Evolutionary conservation across 2,329 filamentous ascomycete genomes (phyloP).

Genomic region (Fusarium sp.): DNA sequence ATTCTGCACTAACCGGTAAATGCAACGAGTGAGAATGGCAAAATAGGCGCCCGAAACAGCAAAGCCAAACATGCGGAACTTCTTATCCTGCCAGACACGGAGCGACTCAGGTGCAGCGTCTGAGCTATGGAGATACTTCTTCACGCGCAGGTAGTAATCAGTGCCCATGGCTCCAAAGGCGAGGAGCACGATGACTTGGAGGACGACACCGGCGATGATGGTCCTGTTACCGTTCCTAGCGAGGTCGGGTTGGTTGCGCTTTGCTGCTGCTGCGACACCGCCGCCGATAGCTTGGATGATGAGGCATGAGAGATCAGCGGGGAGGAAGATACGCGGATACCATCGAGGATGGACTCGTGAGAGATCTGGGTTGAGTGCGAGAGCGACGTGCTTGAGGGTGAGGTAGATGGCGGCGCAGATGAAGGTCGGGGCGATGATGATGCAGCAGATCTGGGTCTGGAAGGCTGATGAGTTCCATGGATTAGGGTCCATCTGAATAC

Average conservation of each 20-base stretch:
- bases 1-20: conserved; percentile 58
- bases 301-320: conserved; percentile 66
- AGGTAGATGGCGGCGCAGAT: conserved; percentile 72
- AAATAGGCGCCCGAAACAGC: conserved; percentile 57
- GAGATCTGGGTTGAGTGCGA: conserved; percentile 57
- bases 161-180: conserved; percentile 55
- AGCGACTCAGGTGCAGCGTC: conserved; percentile 45
- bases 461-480: conserved; percentile 65
- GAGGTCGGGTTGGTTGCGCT: conserved; percentile 50
- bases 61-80: conserved; percentile 55
- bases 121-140: conserved; percentile 48
- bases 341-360: conserved; percentile 62
- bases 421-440: conserved; percentile 68
- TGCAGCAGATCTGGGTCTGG: conserved; percentile 67
- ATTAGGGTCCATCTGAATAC: conserved; percentile 60
- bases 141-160: conserved; percentile 58
- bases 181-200: conserved; percentile 62
- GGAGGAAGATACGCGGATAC: conserved; percentile 68
- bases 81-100: conserved; percentile 54
- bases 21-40: conserved; percentile 60
- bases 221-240: conserved; percentile 58
- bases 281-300: conserved; percentile 68
- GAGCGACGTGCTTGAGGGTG: conserved; percentile 67
- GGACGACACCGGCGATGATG: conserved; percentile 63
- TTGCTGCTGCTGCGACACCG: conserved; percentile 61